These are phyloP conservation scores for Nothopassalora personata DNA, from an alignment of 2,329 filamentous ascomycete species.

Conservation along the genomic window DNA sequence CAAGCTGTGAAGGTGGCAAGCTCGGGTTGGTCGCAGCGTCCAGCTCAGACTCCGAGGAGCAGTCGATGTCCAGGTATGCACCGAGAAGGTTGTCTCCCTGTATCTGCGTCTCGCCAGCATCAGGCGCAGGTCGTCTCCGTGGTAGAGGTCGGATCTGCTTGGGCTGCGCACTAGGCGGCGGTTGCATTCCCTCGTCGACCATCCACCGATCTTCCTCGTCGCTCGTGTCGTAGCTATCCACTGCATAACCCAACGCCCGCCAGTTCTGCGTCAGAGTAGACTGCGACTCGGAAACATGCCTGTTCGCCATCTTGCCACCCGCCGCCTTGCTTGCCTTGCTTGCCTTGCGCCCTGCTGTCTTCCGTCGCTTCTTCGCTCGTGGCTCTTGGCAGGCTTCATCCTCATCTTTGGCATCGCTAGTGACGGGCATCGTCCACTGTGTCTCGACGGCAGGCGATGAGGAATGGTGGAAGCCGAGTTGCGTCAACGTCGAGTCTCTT, in stretches of 20 bases:
- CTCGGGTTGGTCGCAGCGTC: not conserved
- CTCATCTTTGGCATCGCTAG: constrained; percentile 4
- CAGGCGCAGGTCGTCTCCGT: not conserved
- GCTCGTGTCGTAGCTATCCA: constrained; percentile 2
- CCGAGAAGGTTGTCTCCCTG: not conserved
- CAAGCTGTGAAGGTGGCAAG: not conserved
- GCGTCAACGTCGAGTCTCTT: constrained; percentile 19
- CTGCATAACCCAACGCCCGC: not conserved
- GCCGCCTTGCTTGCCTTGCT: no score
- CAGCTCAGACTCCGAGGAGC: not conserved
- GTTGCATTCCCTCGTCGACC: not conserved
- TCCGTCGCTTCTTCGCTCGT: not conserved
- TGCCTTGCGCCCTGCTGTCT: not conserved
- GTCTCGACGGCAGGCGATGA: not conserved
- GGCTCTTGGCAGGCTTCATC: constrained; percentile 2
- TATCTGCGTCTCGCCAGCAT: constrained; percentile 3
- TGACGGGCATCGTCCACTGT: not conserved
- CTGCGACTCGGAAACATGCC: constrained; percentile 4
- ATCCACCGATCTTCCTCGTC: not conserved
- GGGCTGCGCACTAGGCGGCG: not conserved
- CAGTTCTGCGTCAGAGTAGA: constrained; percentile 9
- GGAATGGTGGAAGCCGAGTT: constrained; percentile 15
- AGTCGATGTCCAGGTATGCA: not conserved
- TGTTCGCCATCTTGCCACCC: not conserved
- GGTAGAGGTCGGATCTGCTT: not conserved